Percentiles rank a stretch among this genome's conserved stretches.
Conservation (phyloP, 2,329 filamentous ascomycete genomes). For the Arthrinium puccinioides region DNA sequence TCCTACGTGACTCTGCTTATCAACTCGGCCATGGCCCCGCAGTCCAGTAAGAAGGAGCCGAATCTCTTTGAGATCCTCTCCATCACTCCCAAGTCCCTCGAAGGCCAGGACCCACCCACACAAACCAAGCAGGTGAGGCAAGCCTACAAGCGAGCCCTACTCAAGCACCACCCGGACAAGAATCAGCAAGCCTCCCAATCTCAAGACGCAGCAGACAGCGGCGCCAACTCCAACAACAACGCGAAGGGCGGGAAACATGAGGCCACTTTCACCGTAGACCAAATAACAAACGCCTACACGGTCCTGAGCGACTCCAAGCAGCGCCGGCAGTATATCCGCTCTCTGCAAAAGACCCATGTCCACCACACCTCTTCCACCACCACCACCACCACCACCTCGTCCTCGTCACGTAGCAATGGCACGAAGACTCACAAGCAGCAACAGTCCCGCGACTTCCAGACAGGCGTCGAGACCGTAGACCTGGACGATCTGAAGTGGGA, state of each 20-base stretch:
- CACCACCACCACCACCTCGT: not conserved
- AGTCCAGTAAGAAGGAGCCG: constrained; percentile 18
- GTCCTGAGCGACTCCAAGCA: constrained; percentile 43
- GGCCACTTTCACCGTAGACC: constrained; percentile 47
- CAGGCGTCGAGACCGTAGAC: constrained; percentile 56
- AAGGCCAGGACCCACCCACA: constrained; percentile 32
- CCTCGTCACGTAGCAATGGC: not conserved
- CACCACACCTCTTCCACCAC: constrained; percentile 3
- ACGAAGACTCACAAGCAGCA: not conserved
- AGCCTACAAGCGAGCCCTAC: constrained; percentile 57
- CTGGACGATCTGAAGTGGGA: constrained; percentile 56
- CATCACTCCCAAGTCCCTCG: constrained; percentile 41
- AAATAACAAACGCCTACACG: constrained; percentile 54
- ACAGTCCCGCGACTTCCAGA: constrained; percentile 25
- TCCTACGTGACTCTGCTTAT: too few species aligned
- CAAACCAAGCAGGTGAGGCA: constrained; percentile 43
- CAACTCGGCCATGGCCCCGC: constrained; percentile 14
- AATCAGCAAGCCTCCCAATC: constrained; percentile 11
- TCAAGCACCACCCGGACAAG: constrained; percentile 62
- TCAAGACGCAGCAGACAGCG: constrained; percentile 2
- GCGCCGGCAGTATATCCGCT: constrained; percentile 47
- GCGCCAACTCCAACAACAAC: constrained; percentile 6
- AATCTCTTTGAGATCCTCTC: constrained; percentile 57
- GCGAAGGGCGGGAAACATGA: not conserved
- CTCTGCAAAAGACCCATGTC: constrained; percentile 23